Conservation (phyloP, 2,329 filamentous ascomycete genomes). For the Cryphonectria japonica region DNA sequence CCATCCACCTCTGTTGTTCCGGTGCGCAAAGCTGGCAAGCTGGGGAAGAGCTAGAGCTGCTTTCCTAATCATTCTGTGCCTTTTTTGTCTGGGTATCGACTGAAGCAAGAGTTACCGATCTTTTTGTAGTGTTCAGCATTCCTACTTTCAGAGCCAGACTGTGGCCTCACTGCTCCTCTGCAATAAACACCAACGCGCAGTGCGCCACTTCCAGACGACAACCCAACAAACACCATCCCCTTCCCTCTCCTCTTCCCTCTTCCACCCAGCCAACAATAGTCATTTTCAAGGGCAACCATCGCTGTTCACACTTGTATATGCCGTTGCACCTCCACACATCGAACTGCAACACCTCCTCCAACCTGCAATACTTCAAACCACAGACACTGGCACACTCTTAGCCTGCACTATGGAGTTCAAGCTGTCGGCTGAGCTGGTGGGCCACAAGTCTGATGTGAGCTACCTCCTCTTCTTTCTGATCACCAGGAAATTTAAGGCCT, state of each 20-base stretch:
- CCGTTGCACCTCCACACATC: neutral
- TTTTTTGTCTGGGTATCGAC: neutral
- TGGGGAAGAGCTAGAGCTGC: slow-evolving; percentile 1
- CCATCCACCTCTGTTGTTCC: neutral
- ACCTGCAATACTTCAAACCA: neutral
- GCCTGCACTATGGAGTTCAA: slow-evolving; percentile 67
- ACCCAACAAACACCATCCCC: neutral
- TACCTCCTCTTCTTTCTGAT: slow-evolving; percentile 2
- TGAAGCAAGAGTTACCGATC: neutral
- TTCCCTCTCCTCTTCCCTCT: neutral
- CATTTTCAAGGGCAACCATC: neutral
- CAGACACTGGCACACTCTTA: slow-evolving; percentile 13
- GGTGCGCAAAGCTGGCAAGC: neutral
- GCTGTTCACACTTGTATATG: neutral
- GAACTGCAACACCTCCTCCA: neutral
- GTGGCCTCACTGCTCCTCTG: neutral
- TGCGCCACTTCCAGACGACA: neutral
- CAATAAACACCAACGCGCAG: neutral
- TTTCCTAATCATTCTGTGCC: neutral
- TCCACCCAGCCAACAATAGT: neutral
- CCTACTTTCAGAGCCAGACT: neutral
- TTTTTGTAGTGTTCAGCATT: neutral
- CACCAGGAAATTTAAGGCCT: slow-evolving; percentile 28
- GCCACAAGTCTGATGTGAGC: slow-evolving; percentile 91
- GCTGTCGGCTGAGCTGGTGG: slow-evolving; percentile 85